A percentile compares a stretch with the other conserved stretches of the same genome.
Evolutionary conservation across 495 filamentous ascomycete species (phyloP).

Genomic region (Tetracladium setigerum): DNA sequence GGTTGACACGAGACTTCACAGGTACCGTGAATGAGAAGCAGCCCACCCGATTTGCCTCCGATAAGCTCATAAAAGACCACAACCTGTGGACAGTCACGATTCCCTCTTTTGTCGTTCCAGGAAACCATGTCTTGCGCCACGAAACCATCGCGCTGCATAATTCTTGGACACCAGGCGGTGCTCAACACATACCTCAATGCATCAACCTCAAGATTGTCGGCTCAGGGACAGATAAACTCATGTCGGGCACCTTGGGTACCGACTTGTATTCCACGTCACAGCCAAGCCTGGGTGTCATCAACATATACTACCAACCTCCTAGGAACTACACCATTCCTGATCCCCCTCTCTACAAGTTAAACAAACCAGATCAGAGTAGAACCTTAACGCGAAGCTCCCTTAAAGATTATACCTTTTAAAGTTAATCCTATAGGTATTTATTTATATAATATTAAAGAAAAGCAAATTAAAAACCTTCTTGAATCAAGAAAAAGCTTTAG

Average conservation of each 20-base stretch:
- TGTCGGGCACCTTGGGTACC: constrained; percentile 52
- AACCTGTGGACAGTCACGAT: constrained; percentile 65
- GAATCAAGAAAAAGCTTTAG: too few relatives aligned
- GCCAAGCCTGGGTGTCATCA: constrained; percentile 57
- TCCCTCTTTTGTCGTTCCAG: constrained; percentile 52
- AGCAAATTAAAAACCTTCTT: too few relatives aligned
- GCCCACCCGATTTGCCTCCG: too few relatives aligned
- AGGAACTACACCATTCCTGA: constrained; percentile 48
- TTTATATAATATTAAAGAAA: too few relatives aligned
- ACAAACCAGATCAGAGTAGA: too few relatives aligned
- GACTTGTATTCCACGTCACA: constrained; percentile 55
- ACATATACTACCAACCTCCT: constrained; percentile 46
- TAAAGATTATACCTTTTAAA: too few relatives aligned
- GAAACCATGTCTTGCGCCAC: constrained; percentile 74
- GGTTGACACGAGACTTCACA: constrained; percentile 31
- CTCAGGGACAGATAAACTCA: constrained; percentile 47
- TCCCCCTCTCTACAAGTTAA: constrained; percentile 39
- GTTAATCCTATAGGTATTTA: too few relatives aligned
- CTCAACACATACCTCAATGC: constrained; percentile 71
- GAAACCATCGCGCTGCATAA: constrained; percentile 75
- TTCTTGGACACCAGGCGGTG: constrained; percentile 49
- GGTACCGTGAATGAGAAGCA: constrained; percentile 37
- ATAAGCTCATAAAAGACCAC: constrained; percentile 59
- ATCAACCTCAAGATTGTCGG: constrained; percentile 67
- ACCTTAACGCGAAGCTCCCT: too few relatives aligned